These are phyloP conservation scores for Pseudogymnoascus sp. DNA, from an alignment of 2,329 filamentous ascomycete species.

Conservation along the genomic window DNA sequence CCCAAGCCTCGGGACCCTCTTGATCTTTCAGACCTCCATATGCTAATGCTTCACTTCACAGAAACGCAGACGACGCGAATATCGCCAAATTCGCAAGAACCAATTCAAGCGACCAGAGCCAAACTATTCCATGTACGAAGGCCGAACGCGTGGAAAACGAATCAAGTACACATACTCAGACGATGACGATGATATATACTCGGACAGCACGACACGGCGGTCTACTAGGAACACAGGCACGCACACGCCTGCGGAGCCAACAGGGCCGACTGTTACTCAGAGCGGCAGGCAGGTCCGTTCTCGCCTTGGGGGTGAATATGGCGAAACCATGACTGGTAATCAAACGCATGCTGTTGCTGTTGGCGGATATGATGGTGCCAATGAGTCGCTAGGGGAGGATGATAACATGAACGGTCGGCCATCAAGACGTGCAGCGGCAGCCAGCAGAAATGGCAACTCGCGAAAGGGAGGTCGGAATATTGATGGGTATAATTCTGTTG, in stretches of 20 bases:
- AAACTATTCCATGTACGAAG: conserved; percentile 82
- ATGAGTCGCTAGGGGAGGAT: conserved; percentile 39
- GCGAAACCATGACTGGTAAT: conserved; percentile 47
- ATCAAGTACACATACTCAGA: conserved; percentile 96
- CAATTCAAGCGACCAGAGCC: conserved; percentile 7
- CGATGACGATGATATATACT: conserved; percentile 60
- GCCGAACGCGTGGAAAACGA: conserved; percentile 89
- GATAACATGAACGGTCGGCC: conserved; percentile 30
- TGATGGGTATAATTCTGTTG: conserved; percentile 50
- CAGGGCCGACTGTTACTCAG: conserved; percentile 62
- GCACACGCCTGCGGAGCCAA: conserved; percentile 63
- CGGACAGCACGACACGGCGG: conserved; percentile 54
- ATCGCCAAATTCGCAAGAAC: conserved; percentile 72
- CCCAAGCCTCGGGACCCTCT: not conserved
- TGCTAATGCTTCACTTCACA: conserved; percentile 30
- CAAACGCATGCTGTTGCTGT: conserved; percentile 12
- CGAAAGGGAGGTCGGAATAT: conserved; percentile 40
- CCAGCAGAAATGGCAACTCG: conserved; percentile 11
- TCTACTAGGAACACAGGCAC: conserved; percentile 69
- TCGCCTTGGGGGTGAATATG: conserved; percentile 46
- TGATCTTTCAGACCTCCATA: not conserved
- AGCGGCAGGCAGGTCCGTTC: conserved; percentile 80
- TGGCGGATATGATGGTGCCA: conserved; percentile 37
- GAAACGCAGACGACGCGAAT: conserved; percentile 92
- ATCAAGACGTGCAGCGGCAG: conserved; percentile 31